Conservation (phyloP, 495 filamentous ascomycete species). For the Neurospora sp. region DNA sequence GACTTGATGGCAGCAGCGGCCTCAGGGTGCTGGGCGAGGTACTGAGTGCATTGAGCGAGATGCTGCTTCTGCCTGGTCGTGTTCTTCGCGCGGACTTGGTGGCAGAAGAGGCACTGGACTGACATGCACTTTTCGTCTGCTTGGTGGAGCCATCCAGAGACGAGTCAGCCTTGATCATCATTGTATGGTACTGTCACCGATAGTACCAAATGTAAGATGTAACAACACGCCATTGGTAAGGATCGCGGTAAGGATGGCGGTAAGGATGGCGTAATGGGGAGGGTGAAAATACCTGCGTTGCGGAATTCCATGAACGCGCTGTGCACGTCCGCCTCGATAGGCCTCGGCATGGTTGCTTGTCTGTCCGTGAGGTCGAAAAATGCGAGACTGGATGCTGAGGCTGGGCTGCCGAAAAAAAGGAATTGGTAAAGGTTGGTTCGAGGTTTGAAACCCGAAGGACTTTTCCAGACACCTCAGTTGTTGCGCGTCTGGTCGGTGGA, state of each 20-base stretch:
- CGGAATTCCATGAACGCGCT: conserved; percentile 19
- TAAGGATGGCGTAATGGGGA: neutral
- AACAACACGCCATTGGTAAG: neutral
- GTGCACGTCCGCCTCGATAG: conserved; percentile 18
- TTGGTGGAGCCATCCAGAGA: conserved; percentile 1
- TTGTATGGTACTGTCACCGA: conserved; percentile 1
- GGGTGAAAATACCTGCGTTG: conserved; percentile 9
- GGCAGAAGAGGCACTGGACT: conserved; percentile 22
- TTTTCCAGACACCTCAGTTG: neutral
- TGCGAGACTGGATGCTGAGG: neutral
- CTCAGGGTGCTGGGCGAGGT: conserved; percentile 20
- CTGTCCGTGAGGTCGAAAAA: neutral
- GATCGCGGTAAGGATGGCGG: neutral
- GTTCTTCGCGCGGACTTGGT: conserved; percentile 20
- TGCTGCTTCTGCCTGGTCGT: conserved; percentile 25
- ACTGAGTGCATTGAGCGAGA: conserved; percentile 14
- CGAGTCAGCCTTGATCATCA: conserved; percentile 4
- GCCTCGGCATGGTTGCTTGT: conserved; percentile 14
- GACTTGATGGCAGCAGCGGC: conserved; percentile 8
- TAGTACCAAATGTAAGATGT: neutral
- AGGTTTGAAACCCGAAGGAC: neutral
- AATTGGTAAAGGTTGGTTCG: neutral
- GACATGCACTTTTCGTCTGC: conserved; percentile 12
- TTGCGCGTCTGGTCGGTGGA: neutral
- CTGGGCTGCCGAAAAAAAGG: neutral